A percentile compares a stretch with the other conserved stretches of the same genome.
phyloP scores from a whole-genome alignment of 78 protist genomes.

The Dictyostelium purpureum region DNA sequence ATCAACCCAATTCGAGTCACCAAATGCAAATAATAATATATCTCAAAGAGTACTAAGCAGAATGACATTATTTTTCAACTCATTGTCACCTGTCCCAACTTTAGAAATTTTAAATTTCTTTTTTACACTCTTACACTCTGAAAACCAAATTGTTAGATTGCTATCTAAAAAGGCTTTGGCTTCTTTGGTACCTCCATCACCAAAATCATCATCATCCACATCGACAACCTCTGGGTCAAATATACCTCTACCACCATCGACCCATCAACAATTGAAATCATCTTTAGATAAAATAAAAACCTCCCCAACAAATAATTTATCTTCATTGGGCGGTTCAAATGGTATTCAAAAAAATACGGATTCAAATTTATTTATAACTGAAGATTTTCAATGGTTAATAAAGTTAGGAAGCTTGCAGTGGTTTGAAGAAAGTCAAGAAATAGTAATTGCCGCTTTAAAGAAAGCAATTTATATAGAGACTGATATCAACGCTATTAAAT shows the following conservation, averaged over 20 bases:
- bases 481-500: background rate
- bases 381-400: slow-evolving; percentile 25
- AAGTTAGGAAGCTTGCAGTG: background rate
- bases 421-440: slow-evolving; percentile 21
- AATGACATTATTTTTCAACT: slow-evolving; percentile 15
- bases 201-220: background rate
- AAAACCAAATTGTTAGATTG: background rate
- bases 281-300: background rate
- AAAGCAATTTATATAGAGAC: slow-evolving; percentile 35
- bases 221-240: background rate
- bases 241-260: background rate
- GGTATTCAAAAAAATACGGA: background rate
- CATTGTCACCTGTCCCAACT: slow-evolving; percentile 29
- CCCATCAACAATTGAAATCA: background rate
- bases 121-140: slow-evolving; percentile 15
- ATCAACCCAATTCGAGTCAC: background rate
- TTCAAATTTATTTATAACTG: background rate
- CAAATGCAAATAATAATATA: background rate
- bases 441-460: background rate
- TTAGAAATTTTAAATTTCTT: slow-evolving; percentile 60
- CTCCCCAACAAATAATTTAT: too few relatives aligned
- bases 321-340: background rate
- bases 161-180: slow-evolving; percentile 22
- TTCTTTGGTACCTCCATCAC: background rate
- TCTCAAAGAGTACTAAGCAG: background rate